phyloP scores from a whole-genome alignment of 371 early-diverging fungal species.

The Syncephalis plumigaleata region DNA sequence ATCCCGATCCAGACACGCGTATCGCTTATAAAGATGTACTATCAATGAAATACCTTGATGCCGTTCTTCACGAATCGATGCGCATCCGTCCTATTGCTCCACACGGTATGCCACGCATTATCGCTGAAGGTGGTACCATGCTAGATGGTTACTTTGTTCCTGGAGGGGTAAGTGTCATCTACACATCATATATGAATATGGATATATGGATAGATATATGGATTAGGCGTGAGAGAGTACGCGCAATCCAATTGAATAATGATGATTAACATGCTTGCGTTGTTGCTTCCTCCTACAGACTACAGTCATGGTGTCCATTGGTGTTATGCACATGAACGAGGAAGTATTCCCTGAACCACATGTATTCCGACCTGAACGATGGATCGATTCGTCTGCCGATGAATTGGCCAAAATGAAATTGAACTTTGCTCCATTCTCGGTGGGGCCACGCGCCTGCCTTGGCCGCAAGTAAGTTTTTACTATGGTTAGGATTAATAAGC shows the following conservation, averaged over 20 bases:
- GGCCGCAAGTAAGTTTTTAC: neutral
- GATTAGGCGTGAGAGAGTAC: too few relatives aligned
- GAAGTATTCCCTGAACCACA: neutral
- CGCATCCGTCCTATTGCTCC: conserved; percentile 11
- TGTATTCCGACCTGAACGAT: neutral
- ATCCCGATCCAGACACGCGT: too few relatives aligned
- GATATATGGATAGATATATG: too few relatives aligned
- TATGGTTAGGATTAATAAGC: too few relatives aligned
- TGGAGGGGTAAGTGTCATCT: conserved; percentile 4
- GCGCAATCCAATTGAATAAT: too few relatives aligned
- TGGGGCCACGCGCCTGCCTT: conserved; percentile 2
- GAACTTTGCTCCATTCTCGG: neutral
- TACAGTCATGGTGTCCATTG: neutral
- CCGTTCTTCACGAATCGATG: conserved; percentile 17
- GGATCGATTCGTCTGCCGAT: neutral
- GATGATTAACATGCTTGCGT: too few relatives aligned
- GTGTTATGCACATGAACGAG: neutral
- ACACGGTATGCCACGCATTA: conserved; percentile 9
- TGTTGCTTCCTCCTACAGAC: too few relatives aligned
- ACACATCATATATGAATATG: too few relatives aligned
- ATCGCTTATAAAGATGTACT: neutral
- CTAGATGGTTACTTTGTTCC: conserved; percentile 9
- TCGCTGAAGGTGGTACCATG: conserved; percentile 10
- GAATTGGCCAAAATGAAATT: neutral
- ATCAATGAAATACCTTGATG: conserved; percentile 13